Conservation (phyloP, 1,284 basidiomycete species). For the Ustilago lituana region DNA sequence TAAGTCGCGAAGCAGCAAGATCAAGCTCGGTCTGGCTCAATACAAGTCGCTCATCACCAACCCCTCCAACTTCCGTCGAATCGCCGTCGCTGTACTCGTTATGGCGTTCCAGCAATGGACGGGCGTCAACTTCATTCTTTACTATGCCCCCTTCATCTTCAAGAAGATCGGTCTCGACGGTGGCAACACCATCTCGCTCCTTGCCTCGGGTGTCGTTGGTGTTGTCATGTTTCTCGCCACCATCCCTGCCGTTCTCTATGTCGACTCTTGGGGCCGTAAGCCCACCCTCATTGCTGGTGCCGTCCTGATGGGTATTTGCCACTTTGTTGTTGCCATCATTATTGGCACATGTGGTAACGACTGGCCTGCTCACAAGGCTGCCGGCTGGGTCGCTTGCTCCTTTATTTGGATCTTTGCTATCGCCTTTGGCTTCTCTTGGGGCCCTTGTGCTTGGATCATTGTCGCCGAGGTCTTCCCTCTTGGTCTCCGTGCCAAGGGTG, state of each 20-base stretch:
- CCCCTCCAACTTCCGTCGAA: slow-evolving; percentile 73
- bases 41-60: slow-evolving; percentile 66
- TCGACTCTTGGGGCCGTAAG: slow-evolving; percentile 75
- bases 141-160: slow-evolving; percentile 81
- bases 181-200: slow-evolving; percentile 72
- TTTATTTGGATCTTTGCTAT: slow-evolving; percentile 81
- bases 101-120: slow-evolving; percentile 77
- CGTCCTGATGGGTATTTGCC: slow-evolving; percentile 76
- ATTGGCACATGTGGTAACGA: slow-evolving; percentile 71
- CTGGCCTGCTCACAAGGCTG: slow-evolving; percentile 73
- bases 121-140: slow-evolving; percentile 62
- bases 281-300: slow-evolving; percentile 72
- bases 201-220: slow-evolving; percentile 81
- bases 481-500: slow-evolving; percentile 84
- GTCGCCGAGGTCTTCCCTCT: slow-evolving; percentile 85
- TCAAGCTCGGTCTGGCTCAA: slow-evolving; percentile 74
- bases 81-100: slow-evolving; percentile 74
- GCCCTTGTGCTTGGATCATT: slow-evolving; percentile 85
- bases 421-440: slow-evolving; percentile 78
- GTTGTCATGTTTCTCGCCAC: slow-evolving; percentile 80
- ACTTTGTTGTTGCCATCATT: slow-evolving; percentile 75
- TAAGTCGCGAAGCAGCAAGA: slow-evolving; percentile 72
- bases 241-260: slow-evolving; percentile 76
- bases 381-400: slow-evolving; percentile 72
- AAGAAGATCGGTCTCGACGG: slow-evolving; percentile 75